Conservation (phyloP, 2,329 filamentous ascomycete species). For the Conoideocrella luteorostrata region DNA sequence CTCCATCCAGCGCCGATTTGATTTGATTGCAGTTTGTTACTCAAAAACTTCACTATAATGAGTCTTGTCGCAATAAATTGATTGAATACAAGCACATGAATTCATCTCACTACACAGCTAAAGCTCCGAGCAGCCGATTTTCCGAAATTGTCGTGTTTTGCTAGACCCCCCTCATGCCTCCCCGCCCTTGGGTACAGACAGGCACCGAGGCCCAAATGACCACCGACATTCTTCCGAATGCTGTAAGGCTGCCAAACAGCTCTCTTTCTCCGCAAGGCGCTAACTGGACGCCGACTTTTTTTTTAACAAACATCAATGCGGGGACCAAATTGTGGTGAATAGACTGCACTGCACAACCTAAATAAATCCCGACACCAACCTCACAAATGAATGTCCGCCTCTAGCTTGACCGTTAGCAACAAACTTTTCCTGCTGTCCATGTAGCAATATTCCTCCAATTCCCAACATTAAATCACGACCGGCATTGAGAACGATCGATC, state of each 20-base stretch:
- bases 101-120: not conserved
- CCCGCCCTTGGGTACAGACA: not conserved
- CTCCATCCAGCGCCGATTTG: not conserved
- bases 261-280: not conserved
- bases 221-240: slow-evolving; percentile 3
- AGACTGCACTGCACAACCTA: not conserved
- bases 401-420: not conserved
- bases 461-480: not conserved
- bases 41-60: not conserved
- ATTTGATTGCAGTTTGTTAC: not conserved
- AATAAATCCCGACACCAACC: slow-evolving; percentile 6
- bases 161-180: not conserved
- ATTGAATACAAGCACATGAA: not conserved
- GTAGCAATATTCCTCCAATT: not conserved
- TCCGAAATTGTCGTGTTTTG: too few relatives aligned
- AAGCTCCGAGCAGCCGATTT: too few relatives aligned
- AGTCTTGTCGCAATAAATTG: not conserved
- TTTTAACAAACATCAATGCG: not conserved
- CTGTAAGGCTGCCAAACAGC: not conserved
- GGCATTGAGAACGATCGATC: not conserved
- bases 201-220: not conserved
- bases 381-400: slow-evolving; percentile 1
- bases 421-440: not conserved
- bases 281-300: not conserved
- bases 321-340: slow-evolving; percentile 4